Evolutionary conservation across 2,329 filamentous ascomycete genomes (phyloP), one percentile per base, ranked within the genome.

Genomic region (Fusarium transvaalense): DNA sequence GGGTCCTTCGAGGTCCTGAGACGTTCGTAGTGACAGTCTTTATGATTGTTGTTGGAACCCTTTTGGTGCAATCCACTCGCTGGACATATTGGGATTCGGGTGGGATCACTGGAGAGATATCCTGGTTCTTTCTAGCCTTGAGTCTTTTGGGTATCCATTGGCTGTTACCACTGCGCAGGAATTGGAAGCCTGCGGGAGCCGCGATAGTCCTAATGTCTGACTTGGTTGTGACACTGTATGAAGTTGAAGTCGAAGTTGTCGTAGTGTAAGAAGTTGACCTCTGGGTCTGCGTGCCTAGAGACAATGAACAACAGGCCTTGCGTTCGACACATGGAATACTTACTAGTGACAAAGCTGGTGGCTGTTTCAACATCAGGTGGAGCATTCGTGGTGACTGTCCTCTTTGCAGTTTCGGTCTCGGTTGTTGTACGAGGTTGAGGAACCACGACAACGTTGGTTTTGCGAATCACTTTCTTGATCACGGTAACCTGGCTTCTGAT

Each of bases 391-490:
- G 32, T 37, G 1, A 34, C 34, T 3, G 46, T 50, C 4, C 15
- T 37, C 46, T 50, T 35, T 6, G 32, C 17, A 2, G 46, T 50
- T 5, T 35, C 32, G 6, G 46, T 37, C 8, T 37, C 10, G 2
- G 32, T 50, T 34, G 46, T 50, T 9, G 46, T 50, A 27, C 32
- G 32, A 10, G 46, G 46, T 25, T 21, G 15, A 7, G 46, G 31
- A 23, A 48, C 23, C 12, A 37, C 46, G 9, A 37, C 5, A 9
- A 50, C 46, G 4, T 50, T 50, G 15, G 25, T 7, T 15, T 50
- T 50, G 23, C 46, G 46, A 5, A 35, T 27, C 4, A 27, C 12
- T 27, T 13, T 35, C 10, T 50, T 50, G 2, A 37, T 12, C 4
- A 50, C 21, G 2, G 32, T 37, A 6, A 50, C 2, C 12, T 25